Conservation (phyloP, 202 grass and related monocot species). For the Carex arenaria region DNA sequence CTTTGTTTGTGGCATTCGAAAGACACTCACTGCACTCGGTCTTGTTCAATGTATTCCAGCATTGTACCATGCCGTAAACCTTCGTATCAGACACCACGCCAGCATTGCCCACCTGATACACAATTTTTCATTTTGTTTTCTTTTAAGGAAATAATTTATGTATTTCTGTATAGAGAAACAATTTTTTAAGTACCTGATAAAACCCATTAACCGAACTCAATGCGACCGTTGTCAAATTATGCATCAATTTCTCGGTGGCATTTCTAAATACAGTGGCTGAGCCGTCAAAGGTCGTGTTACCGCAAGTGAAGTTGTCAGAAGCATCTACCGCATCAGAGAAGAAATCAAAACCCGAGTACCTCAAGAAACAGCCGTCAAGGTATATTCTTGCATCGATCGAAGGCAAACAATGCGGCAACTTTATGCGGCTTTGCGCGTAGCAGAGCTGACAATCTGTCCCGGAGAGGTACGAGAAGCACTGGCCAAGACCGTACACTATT, state of each 20-base stretch:
- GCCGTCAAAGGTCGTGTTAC: conserved; percentile 24
- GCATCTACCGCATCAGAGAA: conserved; percentile 30
- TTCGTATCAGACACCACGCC: background rate
- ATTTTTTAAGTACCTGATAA: conserved; percentile 8
- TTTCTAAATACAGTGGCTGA: conserved; percentile 17
- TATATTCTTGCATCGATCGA: conserved; percentile 42
- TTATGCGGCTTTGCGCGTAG: conserved; percentile 61
- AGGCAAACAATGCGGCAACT: conserved; percentile 70
- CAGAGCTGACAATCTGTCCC: conserved; percentile 60
- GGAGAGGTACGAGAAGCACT: conserved; percentile 69
- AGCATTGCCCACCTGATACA: background rate
- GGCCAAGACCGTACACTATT: conserved; percentile 46
- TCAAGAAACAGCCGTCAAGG: conserved; percentile 80
- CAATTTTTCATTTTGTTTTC: background rate
- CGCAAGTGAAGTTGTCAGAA: conserved; percentile 41
- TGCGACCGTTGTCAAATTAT: conserved; percentile 44
- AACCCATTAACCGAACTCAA: conserved; percentile 5
- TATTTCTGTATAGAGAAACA: too few relatives aligned
- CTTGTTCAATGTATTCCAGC: conserved; percentile 75
- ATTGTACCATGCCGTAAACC: conserved; percentile 71
- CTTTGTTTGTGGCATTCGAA: conserved; percentile 33
- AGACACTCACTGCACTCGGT: conserved; percentile 55
- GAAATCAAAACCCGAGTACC: conserved; percentile 47
- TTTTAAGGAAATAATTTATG: background rate
- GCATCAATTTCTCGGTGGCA: conserved; percentile 23